A percentile compares a stretch with the other conserved stretches of the same genome.
Conservation (phyloP, 129 eudicot genomes). For the Saposhnikovia divaricata region DNA sequence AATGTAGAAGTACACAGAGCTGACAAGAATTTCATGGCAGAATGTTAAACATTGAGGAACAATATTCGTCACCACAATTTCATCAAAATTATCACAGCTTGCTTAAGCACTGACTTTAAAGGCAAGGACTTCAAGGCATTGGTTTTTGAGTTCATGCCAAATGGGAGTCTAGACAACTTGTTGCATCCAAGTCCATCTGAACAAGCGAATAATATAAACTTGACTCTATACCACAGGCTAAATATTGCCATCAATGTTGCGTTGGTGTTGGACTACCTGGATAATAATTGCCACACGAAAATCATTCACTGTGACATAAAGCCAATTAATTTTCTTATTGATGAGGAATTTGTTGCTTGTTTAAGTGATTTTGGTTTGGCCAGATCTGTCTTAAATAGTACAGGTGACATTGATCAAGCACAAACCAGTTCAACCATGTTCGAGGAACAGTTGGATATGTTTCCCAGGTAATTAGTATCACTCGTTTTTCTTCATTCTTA, state of each 20-base stretch:
- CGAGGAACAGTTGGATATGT: not conserved
- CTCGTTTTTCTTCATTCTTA: too few relatives aligned
- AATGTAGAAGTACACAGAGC: constrained; percentile 7
- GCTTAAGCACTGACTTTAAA: not conserved
- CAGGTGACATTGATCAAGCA: not conserved
- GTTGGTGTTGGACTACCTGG: not conserved
- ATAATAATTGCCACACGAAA: not conserved
- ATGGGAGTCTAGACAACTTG: constrained; percentile 20
- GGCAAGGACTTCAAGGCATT: constrained; percentile 15
- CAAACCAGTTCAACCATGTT: not conserved
- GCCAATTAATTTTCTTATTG: too few relatives aligned
- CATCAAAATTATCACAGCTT: constrained; percentile 13
- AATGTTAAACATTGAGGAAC: constrained; percentile 18
- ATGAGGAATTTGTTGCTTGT: not conserved
- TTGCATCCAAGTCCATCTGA: constrained; percentile 8
- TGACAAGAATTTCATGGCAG: constrained; percentile 15
- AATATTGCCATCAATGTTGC: not conserved
- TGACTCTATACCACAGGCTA: not conserved
- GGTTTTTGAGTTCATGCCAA: constrained; percentile 14
- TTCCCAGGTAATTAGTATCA: not conserved
- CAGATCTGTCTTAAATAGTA: not conserved
- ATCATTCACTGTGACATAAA: not conserved
- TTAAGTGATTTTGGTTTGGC: not conserved
- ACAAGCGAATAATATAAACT: too few relatives aligned
- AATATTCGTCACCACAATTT: constrained; percentile 20